Evolutionary conservation across 208 protist species (phyloP), one percentile per base, ranked within the genome.

Genomic region (Porcisia deanei): DNA sequence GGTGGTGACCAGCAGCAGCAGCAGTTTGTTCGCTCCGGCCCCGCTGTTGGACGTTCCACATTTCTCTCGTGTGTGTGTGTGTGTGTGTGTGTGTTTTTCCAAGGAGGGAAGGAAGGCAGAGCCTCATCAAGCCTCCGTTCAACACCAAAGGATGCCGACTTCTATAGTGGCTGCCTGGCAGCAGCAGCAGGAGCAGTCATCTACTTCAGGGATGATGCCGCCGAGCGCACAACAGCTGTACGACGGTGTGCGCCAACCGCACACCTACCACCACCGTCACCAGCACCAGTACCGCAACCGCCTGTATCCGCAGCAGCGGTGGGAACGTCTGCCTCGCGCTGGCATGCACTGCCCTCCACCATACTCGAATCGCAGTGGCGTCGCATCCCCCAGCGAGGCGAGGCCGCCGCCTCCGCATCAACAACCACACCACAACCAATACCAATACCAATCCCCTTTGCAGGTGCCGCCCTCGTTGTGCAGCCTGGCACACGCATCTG

Each of bases 381-480:
- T 14, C 34, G 14, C 59, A 18, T n/a, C 59, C 22, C 34, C 59
- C 59, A 18, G 25, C 12, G 34, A 64, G 59, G 18, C 30, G 14
- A 34, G 18, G 34, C 22, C 59, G 30, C 34, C 34, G 34, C 34
- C n/a, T 22, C 59, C 25, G 63, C 22, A 71, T 25, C 47, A 37
- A 10, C 45, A 55, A 30, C 47, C 18, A 25, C 47, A 57, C 18
- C 66, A 55, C 66, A 55, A 25, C 8, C 63, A 57, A 39, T 76
- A 25, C 8, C 63, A 57, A 39, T 76, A 76, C 30, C 77, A 71
- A n/a, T 81, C 77, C 30, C 65, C 71, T 5, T 52, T 81, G 14
- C 77, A 71, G 4, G 55, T 69, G 16, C 77, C 77, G 6, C 77
- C 77, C 18, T 71, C 77, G 77, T 64, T 81, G 57, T 71, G 77